Percentiles rank a stretch among this genome's conserved stretches.
Conservation (phyloP, 2,329 filamentous ascomycete genomes). For the Elsinoe necatrix region DNA sequence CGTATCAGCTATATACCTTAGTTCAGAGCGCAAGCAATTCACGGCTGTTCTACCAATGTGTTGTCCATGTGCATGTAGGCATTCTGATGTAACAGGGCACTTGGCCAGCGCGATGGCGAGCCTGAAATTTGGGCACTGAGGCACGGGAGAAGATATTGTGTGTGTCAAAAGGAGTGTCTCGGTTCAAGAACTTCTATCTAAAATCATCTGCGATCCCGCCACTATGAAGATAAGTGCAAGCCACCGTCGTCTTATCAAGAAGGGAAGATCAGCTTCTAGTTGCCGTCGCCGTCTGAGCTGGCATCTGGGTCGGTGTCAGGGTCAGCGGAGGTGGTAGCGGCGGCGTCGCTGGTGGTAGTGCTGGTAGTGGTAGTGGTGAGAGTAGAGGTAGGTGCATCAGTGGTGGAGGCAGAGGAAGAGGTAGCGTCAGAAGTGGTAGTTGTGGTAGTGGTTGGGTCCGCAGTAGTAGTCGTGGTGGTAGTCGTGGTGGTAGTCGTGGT, state of each 20-base stretch:
- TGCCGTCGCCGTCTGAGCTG: not conserved
- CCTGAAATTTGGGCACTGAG: too few species aligned
- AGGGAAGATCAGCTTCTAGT: not conserved
- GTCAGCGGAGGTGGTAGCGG: not conserved
- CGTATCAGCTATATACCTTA: not conserved
- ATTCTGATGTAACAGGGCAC: too few species aligned
- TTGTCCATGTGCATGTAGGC: too few species aligned
- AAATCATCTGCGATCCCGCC: too few species aligned
- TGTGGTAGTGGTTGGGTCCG: not conserved
- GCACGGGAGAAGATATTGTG: too few species aligned
- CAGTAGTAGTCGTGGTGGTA: not conserved
- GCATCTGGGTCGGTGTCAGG: not conserved
- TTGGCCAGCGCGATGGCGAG: too few species aligned
- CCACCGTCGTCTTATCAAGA: not conserved
- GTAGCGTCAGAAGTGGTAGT: not conserved
- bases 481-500: not conserved
- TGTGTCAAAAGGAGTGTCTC: too few species aligned
- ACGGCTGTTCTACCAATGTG: not conserved
- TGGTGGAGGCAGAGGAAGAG: too few species aligned
- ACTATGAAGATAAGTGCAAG: not conserved
- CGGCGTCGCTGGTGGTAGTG: constrained; percentile 5
- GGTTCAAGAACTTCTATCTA: too few species aligned
- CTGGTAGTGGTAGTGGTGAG: not conserved
- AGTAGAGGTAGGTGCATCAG: not conserved
- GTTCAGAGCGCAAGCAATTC: not conserved